These are phyloP conservation scores for Ajuga reptans DNA, from an alignment of 305 asterid genomes.

Conservation along the genomic window DNA sequence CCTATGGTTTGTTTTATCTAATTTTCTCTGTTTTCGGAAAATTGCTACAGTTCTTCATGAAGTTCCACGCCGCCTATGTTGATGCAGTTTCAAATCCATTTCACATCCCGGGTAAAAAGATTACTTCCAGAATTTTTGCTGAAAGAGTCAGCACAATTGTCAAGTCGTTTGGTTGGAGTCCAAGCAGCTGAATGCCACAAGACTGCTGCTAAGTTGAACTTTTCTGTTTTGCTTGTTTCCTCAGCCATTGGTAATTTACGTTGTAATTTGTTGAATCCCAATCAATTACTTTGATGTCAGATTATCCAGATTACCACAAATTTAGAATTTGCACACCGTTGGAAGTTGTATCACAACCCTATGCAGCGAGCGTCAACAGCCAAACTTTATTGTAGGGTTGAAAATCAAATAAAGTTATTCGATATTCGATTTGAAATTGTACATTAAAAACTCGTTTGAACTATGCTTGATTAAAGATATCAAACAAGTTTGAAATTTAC, in stretches of 20 bases:
- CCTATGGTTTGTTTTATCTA: conserved; percentile 11
- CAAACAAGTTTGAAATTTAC: too few relatives aligned
- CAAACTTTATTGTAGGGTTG: too few relatives aligned
- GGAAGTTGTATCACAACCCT: background rate
- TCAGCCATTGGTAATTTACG: background rate
- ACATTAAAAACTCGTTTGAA: too few relatives aligned
- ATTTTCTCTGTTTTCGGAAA: conserved; percentile 9
- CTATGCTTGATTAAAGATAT: too few relatives aligned
- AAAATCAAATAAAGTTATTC: too few relatives aligned
- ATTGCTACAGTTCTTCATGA: conserved; percentile 68
- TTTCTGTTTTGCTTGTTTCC: background rate
- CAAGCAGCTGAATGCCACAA: conserved; percentile 35
- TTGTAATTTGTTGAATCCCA: background rate
- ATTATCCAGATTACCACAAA: background rate
- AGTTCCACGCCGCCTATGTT: conserved; percentile 82
- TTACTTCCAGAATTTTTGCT: conserved; percentile 66
- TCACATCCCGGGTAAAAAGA: conserved; percentile 93
- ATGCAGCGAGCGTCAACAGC: too few relatives aligned
- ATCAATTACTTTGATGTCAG: background rate
- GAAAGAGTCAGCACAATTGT: conserved; percentile 72
- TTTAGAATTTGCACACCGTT: background rate
- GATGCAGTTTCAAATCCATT: conserved; percentile 97
- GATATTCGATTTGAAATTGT: too few relatives aligned
- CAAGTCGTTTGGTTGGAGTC: conserved; percentile 67
- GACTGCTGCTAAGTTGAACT: background rate